Conservation (phyloP, 495 filamentous ascomycete genomes). For the Bacidia rubella region DNA sequence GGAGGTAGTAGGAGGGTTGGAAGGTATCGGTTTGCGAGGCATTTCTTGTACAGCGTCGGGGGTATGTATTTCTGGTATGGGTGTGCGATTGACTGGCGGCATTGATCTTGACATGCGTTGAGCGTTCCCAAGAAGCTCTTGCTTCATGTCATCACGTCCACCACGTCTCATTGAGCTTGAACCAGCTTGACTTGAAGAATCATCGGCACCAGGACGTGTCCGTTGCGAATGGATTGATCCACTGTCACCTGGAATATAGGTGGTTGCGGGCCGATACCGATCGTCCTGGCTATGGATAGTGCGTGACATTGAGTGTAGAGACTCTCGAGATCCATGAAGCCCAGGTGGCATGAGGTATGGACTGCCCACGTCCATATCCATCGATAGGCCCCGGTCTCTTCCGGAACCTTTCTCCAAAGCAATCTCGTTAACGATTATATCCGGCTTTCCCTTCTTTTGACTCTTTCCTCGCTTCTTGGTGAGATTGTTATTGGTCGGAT, state of each 20-base stretch:
- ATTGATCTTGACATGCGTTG: constrained; percentile 51
- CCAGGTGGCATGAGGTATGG: constrained; percentile 85
- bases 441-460: constrained; percentile 30
- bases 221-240: constrained; percentile 42
- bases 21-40: constrained; percentile 14
- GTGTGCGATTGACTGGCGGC: constrained; percentile 32
- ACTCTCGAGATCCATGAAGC: constrained; percentile 66
- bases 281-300: constrained; percentile 58
- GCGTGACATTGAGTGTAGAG: constrained; percentile 69
- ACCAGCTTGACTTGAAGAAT: constrained; percentile 50
- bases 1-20: constrained; percentile 6
- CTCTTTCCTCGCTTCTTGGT: constrained; percentile 26
- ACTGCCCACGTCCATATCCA: constrained; percentile 66
- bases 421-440: constrained; percentile 27
- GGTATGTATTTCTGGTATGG: constrained; percentile 12
- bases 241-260: constrained; percentile 43
- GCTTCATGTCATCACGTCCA: constrained; percentile 38
- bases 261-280: constrained; percentile 63
- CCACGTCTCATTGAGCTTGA: constrained; percentile 32
- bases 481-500: constrained; percentile 16
- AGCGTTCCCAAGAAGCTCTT: constrained; percentile 48
- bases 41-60: constrained; percentile 13
- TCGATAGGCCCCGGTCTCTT: constrained; percentile 59
- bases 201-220: constrained; percentile 35
- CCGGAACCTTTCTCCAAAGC: constrained; percentile 32